Conservation (phyloP, 1,284 basidiomycete species). For the Clitocybe nebularis region DNA sequence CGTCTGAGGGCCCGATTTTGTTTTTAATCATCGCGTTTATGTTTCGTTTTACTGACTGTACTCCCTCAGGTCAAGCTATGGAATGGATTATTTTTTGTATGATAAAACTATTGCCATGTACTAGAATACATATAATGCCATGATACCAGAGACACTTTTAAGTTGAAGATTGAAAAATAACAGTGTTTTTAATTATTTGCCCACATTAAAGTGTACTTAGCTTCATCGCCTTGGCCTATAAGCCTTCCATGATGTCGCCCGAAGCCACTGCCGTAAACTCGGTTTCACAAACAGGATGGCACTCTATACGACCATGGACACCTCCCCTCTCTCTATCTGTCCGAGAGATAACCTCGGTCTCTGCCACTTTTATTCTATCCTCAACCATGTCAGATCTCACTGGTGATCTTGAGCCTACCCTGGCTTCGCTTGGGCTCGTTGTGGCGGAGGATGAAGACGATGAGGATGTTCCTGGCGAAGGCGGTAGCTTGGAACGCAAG, state of each 20-base stretch:
- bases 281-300: constrained; percentile 43
- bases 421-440: constrained; percentile 40
- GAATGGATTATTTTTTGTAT: too few species aligned
- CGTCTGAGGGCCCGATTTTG: constrained; percentile 26
- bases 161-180: background rate
- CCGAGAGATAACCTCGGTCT: constrained; percentile 77
- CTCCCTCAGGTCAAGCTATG: background rate
- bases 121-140: background rate
- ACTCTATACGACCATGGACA: constrained; percentile 70
- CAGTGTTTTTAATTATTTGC: too few species aligned
- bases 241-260: background rate
- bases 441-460: constrained; percentile 38
- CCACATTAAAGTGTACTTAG: too few species aligned
- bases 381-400: constrained; percentile 38
- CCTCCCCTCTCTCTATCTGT: constrained; percentile 65
- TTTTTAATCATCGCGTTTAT: background rate
- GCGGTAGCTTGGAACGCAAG: constrained; percentile 20
- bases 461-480: constrained; percentile 34
- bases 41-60: background rate
- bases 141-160: background rate
- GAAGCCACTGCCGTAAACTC: constrained; percentile 15
- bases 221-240: too few species aligned
- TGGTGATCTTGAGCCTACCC: constrained; percentile 34
- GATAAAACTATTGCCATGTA: too few species aligned
- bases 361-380: constrained; percentile 72